Evolutionary conservation across 306 rosid genomes (phyloP).

Genomic region (Vicia sativa): DNA sequence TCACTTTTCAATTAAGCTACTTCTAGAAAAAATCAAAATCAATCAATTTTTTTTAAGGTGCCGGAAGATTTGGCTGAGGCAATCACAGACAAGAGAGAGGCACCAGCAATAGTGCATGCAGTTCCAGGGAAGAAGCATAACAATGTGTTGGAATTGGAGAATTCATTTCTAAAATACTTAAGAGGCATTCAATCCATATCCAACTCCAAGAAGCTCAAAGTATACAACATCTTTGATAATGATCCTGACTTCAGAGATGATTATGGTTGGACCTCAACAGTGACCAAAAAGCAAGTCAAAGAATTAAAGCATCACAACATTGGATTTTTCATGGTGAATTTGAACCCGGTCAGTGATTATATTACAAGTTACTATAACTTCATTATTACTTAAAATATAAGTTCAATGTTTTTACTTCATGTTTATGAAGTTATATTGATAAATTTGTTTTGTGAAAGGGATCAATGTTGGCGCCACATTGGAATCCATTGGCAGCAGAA

Average conservation of each 20-base stretch:
- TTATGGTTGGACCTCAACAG: conserved; percentile 76
- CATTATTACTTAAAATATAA: neutral
- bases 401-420: neutral
- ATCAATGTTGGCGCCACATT: conserved; percentile 94
- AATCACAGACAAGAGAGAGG: conserved; percentile 45
- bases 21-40: too few species aligned
- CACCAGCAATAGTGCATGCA: conserved; percentile 68
- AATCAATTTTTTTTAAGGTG: conserved; percentile 50
- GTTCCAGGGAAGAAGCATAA: conserved; percentile 42
- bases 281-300: conserved; percentile 48
- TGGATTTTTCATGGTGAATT: conserved; percentile 77
- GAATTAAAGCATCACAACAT: conserved; percentile 50
- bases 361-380: neutral
- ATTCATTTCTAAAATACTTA: conserved; percentile 47
- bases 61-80: conserved; percentile 65
- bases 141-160: conserved; percentile 48
- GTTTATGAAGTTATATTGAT: neutral
- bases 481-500: conserved; percentile 84
- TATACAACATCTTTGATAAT: conserved; percentile 52
- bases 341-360: conserved; percentile 58
- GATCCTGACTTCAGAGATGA: conserved; percentile 67
- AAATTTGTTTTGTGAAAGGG: conserved; percentile 47
- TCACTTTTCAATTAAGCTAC: too few species aligned
- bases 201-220: conserved; percentile 43
- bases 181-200: conserved; percentile 15